A percentile compares a stretch with the other conserved stretches of the same genome.
These are phyloP conservation scores for Phytopythium sindhum DNA, from an alignment of 352 stramenopile genomes.

Conservation along the genomic window DNA sequence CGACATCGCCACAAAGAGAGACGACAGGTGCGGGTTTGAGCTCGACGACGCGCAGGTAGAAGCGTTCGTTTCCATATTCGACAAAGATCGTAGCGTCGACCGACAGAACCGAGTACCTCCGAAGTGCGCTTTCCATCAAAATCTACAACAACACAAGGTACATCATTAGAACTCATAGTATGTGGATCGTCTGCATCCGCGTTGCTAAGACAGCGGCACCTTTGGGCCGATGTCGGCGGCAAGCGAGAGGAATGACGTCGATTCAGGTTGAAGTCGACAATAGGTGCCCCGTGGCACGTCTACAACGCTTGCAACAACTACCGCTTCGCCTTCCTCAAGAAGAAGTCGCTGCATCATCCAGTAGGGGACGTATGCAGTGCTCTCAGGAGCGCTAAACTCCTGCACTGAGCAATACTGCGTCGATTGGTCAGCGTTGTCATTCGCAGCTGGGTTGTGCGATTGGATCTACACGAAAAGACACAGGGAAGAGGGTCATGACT, in stretches of 20 bases:
- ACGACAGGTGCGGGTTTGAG: slow-evolving; percentile 43
- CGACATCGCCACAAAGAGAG: slow-evolving; percentile 62
- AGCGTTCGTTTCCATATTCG: slow-evolving; percentile 38
- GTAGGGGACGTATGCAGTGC: slow-evolving; percentile 53
- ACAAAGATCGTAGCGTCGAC: slow-evolving; percentile 50
- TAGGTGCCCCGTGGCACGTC: slow-evolving; percentile 43
- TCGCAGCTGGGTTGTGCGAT: slow-evolving; percentile 4
- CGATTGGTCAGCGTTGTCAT: background rate
- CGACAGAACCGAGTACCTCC: slow-evolving; percentile 53
- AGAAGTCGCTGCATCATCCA: slow-evolving; percentile 70
- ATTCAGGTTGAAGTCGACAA: slow-evolving; percentile 54
- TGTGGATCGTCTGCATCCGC: background rate
- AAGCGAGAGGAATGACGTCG: slow-evolving; percentile 39
- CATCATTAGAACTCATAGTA: background rate
- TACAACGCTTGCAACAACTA: slow-evolving; percentile 31
- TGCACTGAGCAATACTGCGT: slow-evolving; percentile 57
- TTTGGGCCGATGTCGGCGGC: slow-evolving; percentile 58
- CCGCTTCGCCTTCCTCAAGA: slow-evolving; percentile 30
- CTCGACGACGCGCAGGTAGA: slow-evolving; percentile 46
- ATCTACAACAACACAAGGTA: slow-evolving; percentile 16
- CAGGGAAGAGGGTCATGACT: slow-evolving; percentile 8
- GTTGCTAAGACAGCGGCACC: slow-evolving; percentile 11
- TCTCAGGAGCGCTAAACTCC: slow-evolving; percentile 56
- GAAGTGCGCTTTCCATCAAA: slow-evolving; percentile 54
- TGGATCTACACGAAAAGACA: slow-evolving; percentile 16